Evolutionary conservation across 2,329 filamentous ascomycete genomes (phyloP).

Genomic region (Fusarium keratoplasticum): DNA sequence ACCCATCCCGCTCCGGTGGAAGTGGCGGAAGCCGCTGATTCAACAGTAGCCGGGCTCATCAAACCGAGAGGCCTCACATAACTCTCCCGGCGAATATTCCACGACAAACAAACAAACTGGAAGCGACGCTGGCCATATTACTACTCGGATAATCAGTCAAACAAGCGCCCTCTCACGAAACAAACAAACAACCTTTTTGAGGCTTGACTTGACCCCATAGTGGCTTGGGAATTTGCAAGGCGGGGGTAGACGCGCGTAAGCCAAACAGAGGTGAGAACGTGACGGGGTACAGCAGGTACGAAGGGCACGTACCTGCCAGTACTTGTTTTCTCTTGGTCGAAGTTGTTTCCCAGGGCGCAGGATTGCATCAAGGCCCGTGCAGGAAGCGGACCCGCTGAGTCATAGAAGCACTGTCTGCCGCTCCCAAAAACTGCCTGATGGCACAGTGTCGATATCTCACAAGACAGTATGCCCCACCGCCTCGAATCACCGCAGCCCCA

Average conservation of each 20-base stretch:
- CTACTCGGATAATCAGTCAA: background rate
- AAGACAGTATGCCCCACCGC: background rate
- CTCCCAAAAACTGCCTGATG: fast-evolving
- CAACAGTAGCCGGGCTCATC: background rate
- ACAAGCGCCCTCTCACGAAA: background rate
- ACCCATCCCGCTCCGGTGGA: background rate
- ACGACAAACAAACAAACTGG: background rate
- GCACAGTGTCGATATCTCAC: background rate
- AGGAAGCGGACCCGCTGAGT: constrained; percentile 1
- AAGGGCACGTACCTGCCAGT: constrained; percentile 38
- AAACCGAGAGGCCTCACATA: background rate
- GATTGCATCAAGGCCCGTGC: constrained; percentile 9
- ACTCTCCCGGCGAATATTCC: background rate
- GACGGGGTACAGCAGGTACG: constrained; percentile 20
- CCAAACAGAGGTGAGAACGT: constrained; percentile 26
- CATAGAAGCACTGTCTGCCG: constrained; percentile 12
- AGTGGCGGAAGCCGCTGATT: background rate
- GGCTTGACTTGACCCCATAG: constrained; percentile 28
- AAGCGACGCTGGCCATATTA: background rate
- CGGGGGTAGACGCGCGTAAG: background rate
- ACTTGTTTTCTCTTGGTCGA: constrained; percentile 31
- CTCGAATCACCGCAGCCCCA: constrained; percentile 19
- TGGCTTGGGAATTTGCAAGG: constrained; percentile 30
- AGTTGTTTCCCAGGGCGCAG: constrained; percentile 22
- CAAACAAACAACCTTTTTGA: constrained; percentile 1